These are phyloP conservation scores for Didymella glomerata DNA, from an alignment of 2,329 filamentous ascomycete genomes.

Conservation along the genomic window DNA sequence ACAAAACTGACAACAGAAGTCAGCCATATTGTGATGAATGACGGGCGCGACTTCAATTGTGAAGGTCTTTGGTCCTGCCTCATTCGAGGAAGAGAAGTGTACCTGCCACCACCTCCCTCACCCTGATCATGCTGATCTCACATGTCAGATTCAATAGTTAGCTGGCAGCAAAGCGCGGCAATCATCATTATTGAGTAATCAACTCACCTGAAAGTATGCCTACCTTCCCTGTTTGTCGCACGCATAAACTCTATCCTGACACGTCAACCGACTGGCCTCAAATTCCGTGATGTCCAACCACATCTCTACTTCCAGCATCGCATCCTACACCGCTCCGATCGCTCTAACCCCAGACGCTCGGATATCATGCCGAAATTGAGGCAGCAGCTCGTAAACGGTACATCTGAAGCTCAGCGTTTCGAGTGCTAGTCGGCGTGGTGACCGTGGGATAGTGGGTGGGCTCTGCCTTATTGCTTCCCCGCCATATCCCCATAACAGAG, in stretches of 20 bases:
- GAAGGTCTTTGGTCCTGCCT: neutral
- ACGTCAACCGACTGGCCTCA: conserved; percentile 2
- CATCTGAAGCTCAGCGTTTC: conserved; percentile 8
- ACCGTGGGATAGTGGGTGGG: conserved; percentile 5
- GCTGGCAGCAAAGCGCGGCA: neutral
- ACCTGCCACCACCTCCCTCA: neutral
- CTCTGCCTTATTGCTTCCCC: conserved; percentile 18
- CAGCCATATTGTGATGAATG: neutral
- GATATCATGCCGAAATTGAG: conserved; percentile 14
- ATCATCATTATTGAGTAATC: neutral
- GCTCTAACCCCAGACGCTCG: conserved; percentile 3
- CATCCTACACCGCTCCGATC: conserved; percentile 14
- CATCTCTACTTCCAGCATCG: conserved; percentile 9
- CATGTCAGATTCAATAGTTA: neutral
- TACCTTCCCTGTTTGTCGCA: conserved; percentile 15
- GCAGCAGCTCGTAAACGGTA: neutral
- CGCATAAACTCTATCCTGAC: neutral
- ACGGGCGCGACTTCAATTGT: neutral
- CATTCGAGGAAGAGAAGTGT: neutral
- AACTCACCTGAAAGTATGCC: neutral
- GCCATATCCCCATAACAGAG: conserved; percentile 21
- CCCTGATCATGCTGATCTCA: neutral
- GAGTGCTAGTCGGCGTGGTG: neutral
- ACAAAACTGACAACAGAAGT: neutral
- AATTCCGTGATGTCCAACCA: conserved; percentile 2